phyloP scores from a whole-genome alignment of 352 stramenopile genomes.

The Phytophthora colocasiae region DNA sequence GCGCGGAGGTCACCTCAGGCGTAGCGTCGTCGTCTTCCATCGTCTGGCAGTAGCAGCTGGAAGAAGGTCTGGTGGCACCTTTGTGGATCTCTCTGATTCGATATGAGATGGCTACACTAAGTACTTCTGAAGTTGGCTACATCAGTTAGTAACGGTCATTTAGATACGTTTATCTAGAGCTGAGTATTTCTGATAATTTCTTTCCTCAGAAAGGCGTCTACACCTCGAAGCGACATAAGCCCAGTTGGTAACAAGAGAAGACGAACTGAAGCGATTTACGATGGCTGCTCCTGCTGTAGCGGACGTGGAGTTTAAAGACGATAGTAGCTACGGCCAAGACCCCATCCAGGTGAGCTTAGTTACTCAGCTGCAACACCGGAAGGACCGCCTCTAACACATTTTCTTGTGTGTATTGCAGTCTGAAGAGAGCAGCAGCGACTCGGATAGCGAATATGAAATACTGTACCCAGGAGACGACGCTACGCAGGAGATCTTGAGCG shows the following conservation, averaged over 20 bases:
- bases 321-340: background rate
- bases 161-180: background rate
- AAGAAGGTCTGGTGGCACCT: background rate
- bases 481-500: conserved; percentile 53
- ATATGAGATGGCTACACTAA: background rate
- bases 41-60: conserved; percentile 2
- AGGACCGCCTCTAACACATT: conserved; percentile 1
- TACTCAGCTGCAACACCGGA: background rate
- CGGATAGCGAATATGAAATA: conserved; percentile 69
- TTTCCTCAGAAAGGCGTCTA: conserved; percentile 10
- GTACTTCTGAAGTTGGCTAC: conserved; percentile 12
- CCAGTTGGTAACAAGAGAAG: conserved; percentile 5
- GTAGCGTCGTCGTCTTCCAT: conserved; percentile 48
- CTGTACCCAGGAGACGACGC: conserved; percentile 53
- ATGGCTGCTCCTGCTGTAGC: background rate
- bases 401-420: conserved; percentile 4
- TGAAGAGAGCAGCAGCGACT: conserved; percentile 31
- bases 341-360: background rate
- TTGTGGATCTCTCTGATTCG: conserved; percentile 14
- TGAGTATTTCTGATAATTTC: conserved; percentile 4
- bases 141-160: conserved; percentile 12
- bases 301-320: background rate
- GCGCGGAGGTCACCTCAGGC: conserved; percentile 42
- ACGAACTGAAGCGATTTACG: background rate
- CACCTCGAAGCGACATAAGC: conserved; percentile 1